Evolutionary conservation across 192 early-diverging fungal genomes (phyloP), one percentile per base, ranked within the genome.

Genomic region (Coemansia sp.): DNA sequence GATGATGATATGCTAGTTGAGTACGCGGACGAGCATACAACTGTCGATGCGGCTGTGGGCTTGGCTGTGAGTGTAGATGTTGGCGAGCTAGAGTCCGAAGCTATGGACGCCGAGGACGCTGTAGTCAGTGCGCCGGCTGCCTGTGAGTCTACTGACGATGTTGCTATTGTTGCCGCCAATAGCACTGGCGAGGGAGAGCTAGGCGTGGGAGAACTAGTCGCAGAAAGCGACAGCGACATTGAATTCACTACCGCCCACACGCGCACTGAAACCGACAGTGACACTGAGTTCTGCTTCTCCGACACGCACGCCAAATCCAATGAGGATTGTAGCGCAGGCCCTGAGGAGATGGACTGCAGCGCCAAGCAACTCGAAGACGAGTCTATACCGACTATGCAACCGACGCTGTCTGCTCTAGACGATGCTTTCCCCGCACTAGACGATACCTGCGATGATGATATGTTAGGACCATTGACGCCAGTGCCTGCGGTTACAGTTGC

Each of bases 181-280:
- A 14, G 40, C 10, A 43, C 40, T 10, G 40, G 10, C 40, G 59
- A 21, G 19, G 37, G 17, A 10, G 38, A 21, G 1, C 47, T 1
- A 3, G 44, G 4, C 33, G 63, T 21, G 10, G 38, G 17, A 10
- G 59, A 21, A 4, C 47, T 3, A 4, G 46, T 4, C 11, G 63
- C 30, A 28, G 59, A 61, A n/a, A 61, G 37, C 14, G 68, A 70
- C 49, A 71, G 64, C 66, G 68, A 68, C 38, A 67, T 64, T 55
- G 73, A 66, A 21, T 64, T 67, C 57, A 39, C 59, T 9, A 61
- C 33, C 19, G 59, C 59, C 9, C 28, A 39, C 59, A 61, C 59
- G 38, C 59, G 38, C 37, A 40, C 59, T 17, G 59, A 61, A 40
- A 11, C n/a, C 37, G 59, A 40, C 35, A 39, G 59, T 21, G 32